Evolutionary conservation across 192 early-diverging fungal species (phyloP).

Genomic region (Coemansia sp.): DNA sequence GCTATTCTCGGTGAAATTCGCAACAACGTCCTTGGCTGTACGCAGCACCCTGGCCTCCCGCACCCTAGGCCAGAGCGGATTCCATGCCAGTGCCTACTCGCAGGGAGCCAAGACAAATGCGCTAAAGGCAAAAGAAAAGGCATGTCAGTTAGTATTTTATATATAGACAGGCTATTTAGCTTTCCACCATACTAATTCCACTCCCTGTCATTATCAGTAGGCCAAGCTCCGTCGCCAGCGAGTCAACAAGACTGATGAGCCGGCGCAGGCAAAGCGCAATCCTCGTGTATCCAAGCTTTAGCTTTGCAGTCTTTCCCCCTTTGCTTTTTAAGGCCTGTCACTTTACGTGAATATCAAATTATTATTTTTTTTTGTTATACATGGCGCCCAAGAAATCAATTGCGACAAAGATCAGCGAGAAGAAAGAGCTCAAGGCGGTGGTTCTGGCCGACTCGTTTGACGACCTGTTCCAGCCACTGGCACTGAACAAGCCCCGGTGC

Average conservation of each 20-base stretch:
- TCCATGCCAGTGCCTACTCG: constrained; percentile 3
- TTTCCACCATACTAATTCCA: not conserved
- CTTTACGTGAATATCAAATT: not conserved
- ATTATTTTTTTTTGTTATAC: constrained; percentile 1
- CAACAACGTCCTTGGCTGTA: not conserved
- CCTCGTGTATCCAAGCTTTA: constrained; percentile 45
- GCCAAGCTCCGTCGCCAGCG: constrained; percentile 52
- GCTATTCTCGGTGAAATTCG: constrained; percentile 7
- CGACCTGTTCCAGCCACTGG: constrained; percentile 86
- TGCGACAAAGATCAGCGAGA: constrained; percentile 45
- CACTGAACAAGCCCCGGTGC: constrained; percentile 83
- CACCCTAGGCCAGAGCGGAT: not conserved
- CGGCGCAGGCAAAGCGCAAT: constrained; percentile 46
- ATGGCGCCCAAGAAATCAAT: constrained; percentile 39
- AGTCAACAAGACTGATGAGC: constrained; percentile 43
- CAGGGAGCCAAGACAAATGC: constrained; percentile 22
- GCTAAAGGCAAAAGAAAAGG: constrained; percentile 47
- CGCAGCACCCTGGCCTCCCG: not conserved
- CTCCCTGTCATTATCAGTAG: constrained; percentile 6
- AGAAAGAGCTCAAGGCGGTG: constrained; percentile 82
- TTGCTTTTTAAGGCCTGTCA: not conserved
- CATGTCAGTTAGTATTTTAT: not conserved
- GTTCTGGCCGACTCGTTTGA: constrained; percentile 92
- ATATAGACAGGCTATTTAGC: not conserved
- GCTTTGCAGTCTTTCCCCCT: not conserved